Evolutionary conservation across 306 rosid genomes (phyloP).

Genomic region (Potentilla sterilis): DNA sequence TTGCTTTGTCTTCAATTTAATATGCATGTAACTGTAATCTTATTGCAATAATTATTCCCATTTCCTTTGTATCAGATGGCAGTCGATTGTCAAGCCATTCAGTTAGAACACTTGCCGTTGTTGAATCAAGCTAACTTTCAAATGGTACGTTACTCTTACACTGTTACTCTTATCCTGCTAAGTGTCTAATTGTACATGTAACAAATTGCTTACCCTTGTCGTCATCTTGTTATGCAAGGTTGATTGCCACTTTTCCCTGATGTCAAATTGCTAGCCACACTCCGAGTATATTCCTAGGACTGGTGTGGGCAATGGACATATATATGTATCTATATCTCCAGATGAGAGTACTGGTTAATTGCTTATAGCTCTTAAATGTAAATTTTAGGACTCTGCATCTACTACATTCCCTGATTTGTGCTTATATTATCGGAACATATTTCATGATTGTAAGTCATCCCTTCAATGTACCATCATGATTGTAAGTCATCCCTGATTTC

Average conservation of each 20-base stretch:
- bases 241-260: constrained; percentile 24
- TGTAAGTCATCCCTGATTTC: too few relatives aligned
- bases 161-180: constrained; percentile 6
- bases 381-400: constrained; percentile 25
- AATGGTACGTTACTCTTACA: constrained; percentile 36
- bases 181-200: constrained; percentile 10
- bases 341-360: constrained; percentile 19
- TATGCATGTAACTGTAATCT: constrained; percentile 12
- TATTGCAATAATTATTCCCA: constrained; percentile 16
- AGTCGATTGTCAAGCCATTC: constrained; percentile 49
- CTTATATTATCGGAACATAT: not conserved
- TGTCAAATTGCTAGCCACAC: constrained; percentile 26
- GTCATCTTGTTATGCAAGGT: constrained; percentile 32
- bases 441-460: not conserved
- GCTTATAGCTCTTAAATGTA: constrained; percentile 35
- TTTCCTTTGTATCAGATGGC: constrained; percentile 47
- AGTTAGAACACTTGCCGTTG: constrained; percentile 50
- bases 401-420: constrained; percentile 27
- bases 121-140: constrained; percentile 43
- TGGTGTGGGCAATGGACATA: constrained; percentile 23
- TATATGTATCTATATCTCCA: constrained; percentile 19
- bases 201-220: constrained; percentile 8
- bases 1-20: constrained; percentile 1
- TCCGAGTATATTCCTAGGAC: constrained; percentile 25
- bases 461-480: not conserved